Conservation (phyloP, 139 green algal genomes). For the Trebouxia sp. region DNA sequence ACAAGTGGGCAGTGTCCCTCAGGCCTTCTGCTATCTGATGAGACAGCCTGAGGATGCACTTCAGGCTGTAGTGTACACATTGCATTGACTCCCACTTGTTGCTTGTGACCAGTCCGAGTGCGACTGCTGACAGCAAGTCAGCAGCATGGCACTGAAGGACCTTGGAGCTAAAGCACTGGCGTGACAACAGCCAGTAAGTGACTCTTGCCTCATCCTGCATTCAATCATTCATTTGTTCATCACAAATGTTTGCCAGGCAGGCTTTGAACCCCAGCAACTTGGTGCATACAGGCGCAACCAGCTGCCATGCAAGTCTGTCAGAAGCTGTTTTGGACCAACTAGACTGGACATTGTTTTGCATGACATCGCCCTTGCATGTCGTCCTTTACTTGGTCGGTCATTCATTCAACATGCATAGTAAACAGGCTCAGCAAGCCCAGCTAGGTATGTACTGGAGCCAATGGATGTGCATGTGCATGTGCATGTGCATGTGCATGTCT, state of each 20-base stretch:
- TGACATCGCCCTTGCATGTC: no score
- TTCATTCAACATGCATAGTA: no score
- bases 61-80: constrained; percentile 4
- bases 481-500: neutral
- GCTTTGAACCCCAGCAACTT: no score
- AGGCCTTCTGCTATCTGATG: neutral
- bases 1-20: neutral
- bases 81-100: constrained; percentile 24
- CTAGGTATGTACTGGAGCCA: no score
- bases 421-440: no score
- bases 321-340: no score
- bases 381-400: no score
- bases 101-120: neutral
- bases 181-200: neutral
- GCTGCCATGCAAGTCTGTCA: neutral
- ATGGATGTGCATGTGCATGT: no score
- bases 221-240: no score
- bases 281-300: neutral
- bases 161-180: neutral
- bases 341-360: no score
- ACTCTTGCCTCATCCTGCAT: constrained; percentile 13
- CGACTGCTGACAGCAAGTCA: neutral
- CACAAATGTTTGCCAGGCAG: no score
- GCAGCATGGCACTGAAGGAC: neutral
- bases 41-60: neutral